A percentile compares a stretch with the other conserved stretches of the same genome.
phyloP scores from a whole-genome alignment of 306 rosid species.

The Castanospermum australe region DNA sequence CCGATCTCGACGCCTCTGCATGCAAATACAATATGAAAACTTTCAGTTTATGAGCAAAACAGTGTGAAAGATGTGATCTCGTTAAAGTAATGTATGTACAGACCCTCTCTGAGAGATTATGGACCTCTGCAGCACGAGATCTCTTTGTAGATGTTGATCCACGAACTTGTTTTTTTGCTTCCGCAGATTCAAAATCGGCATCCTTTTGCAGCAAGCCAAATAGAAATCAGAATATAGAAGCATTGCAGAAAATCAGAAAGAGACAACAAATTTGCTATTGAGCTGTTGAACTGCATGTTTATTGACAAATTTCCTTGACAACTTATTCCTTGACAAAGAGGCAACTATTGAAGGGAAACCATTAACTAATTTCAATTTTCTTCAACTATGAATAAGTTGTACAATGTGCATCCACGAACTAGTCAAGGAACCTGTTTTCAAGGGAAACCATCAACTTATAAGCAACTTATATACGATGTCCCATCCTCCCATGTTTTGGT shows the following conservation, averaged over 20 bases:
- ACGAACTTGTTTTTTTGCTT: slow-evolving; percentile 49
- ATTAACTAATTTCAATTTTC: too few relatives aligned
- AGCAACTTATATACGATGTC: background rate
- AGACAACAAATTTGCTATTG: background rate
- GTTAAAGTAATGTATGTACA: slow-evolving; percentile 2
- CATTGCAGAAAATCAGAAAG: background rate
- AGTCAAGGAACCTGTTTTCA: background rate
- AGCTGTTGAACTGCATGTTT: background rate
- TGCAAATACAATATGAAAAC: slow-evolving; percentile 5
- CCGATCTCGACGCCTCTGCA: slow-evolving; percentile 89
- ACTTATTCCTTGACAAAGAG: too few relatives aligned
- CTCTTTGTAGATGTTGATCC: slow-evolving; percentile 62
- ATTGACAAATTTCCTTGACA: too few relatives aligned
- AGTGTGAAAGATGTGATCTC: background rate
- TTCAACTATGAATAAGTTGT: too few relatives aligned
- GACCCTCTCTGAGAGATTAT: slow-evolving; percentile 94
- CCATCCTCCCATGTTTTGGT: background rate
- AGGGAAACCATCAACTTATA: background rate
- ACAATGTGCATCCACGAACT: too few relatives aligned
- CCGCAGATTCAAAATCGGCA: slow-evolving; percentile 50
- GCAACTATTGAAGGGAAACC: too few relatives aligned
- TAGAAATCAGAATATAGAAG: background rate
- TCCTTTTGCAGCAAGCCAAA: slow-evolving; percentile 46
- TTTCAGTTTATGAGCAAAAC: background rate
- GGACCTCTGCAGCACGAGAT: slow-evolving; percentile 84